Evolutionary conservation across 805 yeast genomes (phyloP).

Genomic region (Tetrapisispora nanseiensis): DNA sequence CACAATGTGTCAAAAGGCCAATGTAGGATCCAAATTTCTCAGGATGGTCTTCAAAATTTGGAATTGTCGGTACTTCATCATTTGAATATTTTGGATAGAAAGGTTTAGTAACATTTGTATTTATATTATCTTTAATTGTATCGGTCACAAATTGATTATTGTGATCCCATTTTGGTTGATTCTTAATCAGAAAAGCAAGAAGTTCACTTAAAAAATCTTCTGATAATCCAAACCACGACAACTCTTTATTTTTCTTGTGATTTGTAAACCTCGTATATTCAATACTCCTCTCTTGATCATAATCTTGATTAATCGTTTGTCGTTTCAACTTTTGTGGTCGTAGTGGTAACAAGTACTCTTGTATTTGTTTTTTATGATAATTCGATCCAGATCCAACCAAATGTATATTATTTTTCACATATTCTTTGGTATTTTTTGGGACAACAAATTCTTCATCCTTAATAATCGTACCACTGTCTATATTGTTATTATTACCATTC

Average conservation of each 20-base stretch:
- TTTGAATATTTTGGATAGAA: conserved; percentile 5
- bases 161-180: conserved; percentile 3
- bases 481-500: too few species aligned
- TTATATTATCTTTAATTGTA: too few species aligned
- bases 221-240: conserved; percentile 7
- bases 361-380: conserved; percentile 21
- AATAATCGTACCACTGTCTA: not conserved
- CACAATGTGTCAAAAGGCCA: conserved; percentile 31
- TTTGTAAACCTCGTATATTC: conserved; percentile 5
- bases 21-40: conserved; percentile 27
- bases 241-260: conserved; percentile 5
- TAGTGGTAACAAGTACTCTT: conserved; percentile 24
- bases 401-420: not conserved
- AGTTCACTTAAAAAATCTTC: conserved; percentile 12
- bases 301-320: conserved; percentile 15
- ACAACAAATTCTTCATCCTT: too few species aligned
- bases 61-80: conserved; percentile 31
- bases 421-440: not conserved
- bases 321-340: conserved; percentile 20
- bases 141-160: not conserved
- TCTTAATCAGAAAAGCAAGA: conserved; percentile 10
- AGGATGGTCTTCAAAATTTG: conserved; percentile 24
- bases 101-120: not conserved
- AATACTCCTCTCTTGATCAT: conserved; percentile 10
- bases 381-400: conserved; percentile 26